These are phyloP conservation scores for Fusarium pilosicola DNA, from an alignment of 2,329 filamentous ascomycete species.

Conservation along the genomic window DNA sequence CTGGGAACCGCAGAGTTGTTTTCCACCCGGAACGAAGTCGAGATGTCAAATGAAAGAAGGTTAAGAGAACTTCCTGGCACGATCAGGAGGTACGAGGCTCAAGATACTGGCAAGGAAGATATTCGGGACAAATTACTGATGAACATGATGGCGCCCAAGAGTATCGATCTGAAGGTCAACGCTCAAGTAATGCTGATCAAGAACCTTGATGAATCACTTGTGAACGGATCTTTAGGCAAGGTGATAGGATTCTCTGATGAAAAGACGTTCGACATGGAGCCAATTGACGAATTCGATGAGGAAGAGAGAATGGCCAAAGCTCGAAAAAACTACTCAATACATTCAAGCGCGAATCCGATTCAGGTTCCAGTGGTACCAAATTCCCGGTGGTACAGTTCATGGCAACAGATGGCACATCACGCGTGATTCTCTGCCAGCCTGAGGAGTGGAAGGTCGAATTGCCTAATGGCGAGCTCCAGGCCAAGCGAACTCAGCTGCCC, in stretches of 20 bases:
- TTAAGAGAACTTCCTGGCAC: constrained; percentile 78
- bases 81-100: constrained; percentile 73
- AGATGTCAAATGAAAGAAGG: constrained; percentile 81
- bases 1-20: constrained; percentile 85
- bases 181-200: constrained; percentile 99
- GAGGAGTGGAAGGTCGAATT: constrained; percentile 97
- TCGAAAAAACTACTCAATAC: constrained; percentile 66
- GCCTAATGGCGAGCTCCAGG: constrained; percentile 94
- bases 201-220: constrained; percentile 92
- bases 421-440: constrained; percentile 77
- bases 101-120: constrained; percentile 77
- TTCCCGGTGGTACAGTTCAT: constrained; percentile 90
- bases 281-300: constrained; percentile 54
- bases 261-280: constrained; percentile 51
- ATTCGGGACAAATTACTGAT: constrained; percentile 80
- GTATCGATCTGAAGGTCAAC: constrained; percentile 84
- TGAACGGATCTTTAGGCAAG: constrained; percentile 93
- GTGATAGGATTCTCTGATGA: constrained; percentile 64
- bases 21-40: constrained; percentile 89
- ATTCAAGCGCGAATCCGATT: constrained; percentile 55
- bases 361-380: constrained; percentile 62
- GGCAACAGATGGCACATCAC: constrained; percentile 74
- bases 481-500: constrained; percentile 82
- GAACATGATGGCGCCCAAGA: constrained; percentile 93
- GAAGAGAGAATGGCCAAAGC: constrained; percentile 58